Percentiles rank a stretch among this genome's conserved stretches.
Evolutionary conservation across 768 basidiomycete genomes (phyloP).

Genomic region (Aureoboletus auriporus): DNA sequence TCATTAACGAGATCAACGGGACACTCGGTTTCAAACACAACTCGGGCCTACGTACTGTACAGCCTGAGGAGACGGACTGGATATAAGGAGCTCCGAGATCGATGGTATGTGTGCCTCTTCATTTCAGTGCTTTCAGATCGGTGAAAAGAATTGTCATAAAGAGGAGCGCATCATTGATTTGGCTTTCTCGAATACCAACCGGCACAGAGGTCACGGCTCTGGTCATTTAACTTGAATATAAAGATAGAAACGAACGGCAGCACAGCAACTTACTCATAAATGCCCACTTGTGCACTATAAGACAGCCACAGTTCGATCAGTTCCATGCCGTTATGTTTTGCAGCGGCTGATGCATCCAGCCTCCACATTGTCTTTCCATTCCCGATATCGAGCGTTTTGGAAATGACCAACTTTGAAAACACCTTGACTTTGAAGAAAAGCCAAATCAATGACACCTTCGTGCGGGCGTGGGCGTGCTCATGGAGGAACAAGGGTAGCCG

Average conservation of each 20-base stretch:
- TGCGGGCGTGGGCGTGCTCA: constrained; percentile 71
- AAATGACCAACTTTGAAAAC: constrained; percentile 60
- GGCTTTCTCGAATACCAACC: constrained; percentile 69
- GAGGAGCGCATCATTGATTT: constrained; percentile 83
- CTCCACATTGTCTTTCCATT: constrained; percentile 44
- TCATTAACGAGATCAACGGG: not conserved
- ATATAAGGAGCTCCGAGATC: constrained; percentile 13
- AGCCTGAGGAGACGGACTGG: constrained; percentile 11
- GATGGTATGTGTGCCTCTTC: constrained; percentile 51
- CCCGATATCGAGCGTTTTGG: constrained; percentile 56
- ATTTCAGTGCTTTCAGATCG: constrained; percentile 72
- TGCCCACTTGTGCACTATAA: constrained; percentile 72
- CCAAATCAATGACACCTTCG: constrained; percentile 63
- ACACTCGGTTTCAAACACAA: not conserved
- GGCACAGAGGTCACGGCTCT: constrained; percentile 86
- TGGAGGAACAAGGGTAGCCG: constrained; percentile 88
- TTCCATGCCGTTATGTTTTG: constrained; percentile 46
- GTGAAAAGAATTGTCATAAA: constrained; percentile 95
- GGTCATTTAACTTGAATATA: not conserved
- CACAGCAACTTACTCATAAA: constrained; percentile 92
- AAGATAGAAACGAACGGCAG: not conserved
- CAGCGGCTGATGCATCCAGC: constrained; percentile 73
- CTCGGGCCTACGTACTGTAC: constrained; percentile 18
- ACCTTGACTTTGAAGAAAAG: constrained; percentile 67
- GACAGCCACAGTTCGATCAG: constrained; percentile 77